Conservation (phyloP, 441 rosid species). For the Euphorbia celastroides region DNA sequence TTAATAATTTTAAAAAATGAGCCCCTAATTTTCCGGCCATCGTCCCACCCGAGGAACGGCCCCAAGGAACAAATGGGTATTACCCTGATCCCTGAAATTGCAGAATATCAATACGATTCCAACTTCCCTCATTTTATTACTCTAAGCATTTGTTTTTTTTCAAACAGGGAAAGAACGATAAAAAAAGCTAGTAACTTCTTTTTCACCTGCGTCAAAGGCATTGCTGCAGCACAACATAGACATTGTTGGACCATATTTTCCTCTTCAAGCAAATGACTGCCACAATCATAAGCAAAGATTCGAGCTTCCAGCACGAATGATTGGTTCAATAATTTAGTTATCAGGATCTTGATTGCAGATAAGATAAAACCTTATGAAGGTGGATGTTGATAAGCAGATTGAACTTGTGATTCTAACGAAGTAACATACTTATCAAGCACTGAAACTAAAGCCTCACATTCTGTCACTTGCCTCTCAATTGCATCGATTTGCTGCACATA, state of each 20-base stretch:
- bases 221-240: background rate
- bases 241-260: background rate
- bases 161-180: background rate
- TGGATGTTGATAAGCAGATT: constrained; percentile 29
- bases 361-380: constrained; percentile 6
- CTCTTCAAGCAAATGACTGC: background rate
- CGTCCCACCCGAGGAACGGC: too few species aligned
- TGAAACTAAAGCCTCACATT: constrained; percentile 75
- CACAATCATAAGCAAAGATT: background rate
- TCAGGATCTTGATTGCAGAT: background rate
- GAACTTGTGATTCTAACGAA: constrained; percentile 62
- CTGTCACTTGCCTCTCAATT: constrained; percentile 68
- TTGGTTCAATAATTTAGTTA: background rate
- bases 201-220: background rate
- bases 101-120: background rate
- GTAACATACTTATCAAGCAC: constrained; percentile 73
- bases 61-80: background rate
- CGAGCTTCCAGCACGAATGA: background rate
- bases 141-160: background rate
- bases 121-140: background rate
- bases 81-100: background rate
- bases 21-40: too few species aligned
- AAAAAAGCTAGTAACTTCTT: background rate
- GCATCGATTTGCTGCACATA: constrained; percentile 69
- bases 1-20: too few species aligned